Conservation (phyloP, 1,139 yeast species). For the Candida sp. region DNA sequence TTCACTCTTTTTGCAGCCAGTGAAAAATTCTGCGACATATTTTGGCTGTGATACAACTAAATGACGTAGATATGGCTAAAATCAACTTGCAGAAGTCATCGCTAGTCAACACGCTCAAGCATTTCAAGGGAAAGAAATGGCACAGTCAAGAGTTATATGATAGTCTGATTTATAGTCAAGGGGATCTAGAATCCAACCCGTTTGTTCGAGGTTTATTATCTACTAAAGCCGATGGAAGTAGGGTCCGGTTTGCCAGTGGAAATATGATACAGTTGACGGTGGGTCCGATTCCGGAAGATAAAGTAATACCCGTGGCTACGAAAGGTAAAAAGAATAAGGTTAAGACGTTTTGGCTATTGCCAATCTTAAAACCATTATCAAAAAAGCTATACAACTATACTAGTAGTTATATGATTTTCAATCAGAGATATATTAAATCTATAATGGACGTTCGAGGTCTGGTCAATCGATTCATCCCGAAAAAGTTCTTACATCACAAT, state of each 20-base stretch:
- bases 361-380: slow-evolving; percentile 6
- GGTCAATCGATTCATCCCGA: slow-evolving; percentile 2
- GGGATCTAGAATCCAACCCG: slow-evolving; percentile 17
- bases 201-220: slow-evolving; percentile 16
- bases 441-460: slow-evolving; percentile 3
- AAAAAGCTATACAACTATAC: slow-evolving; percentile 7
- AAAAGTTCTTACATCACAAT: slow-evolving; percentile 3
- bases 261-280: slow-evolving; percentile 19
- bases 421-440: slow-evolving; percentile 6
- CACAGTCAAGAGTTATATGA: slow-evolving; percentile 15
- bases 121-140: slow-evolving; percentile 10
- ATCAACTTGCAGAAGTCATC: not conserved
- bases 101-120: not conserved
- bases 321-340: slow-evolving; percentile 3
- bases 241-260: slow-evolving; percentile 19
- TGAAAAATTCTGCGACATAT: not conserved
- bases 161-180: slow-evolving; percentile 11
- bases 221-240: slow-evolving; percentile 18
- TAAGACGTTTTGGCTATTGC: slow-evolving; percentile 4
- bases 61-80: not conserved
- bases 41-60: not conserved
- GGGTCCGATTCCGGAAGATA: slow-evolving; percentile 3
- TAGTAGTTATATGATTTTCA: slow-evolving; percentile 11
- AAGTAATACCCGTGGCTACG: not conserved
- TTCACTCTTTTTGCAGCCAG: not conserved